These are phyloP conservation scores for Pythium volutum DNA, from an alignment of 352 stramenopile species.

Conservation along the genomic window DNA sequence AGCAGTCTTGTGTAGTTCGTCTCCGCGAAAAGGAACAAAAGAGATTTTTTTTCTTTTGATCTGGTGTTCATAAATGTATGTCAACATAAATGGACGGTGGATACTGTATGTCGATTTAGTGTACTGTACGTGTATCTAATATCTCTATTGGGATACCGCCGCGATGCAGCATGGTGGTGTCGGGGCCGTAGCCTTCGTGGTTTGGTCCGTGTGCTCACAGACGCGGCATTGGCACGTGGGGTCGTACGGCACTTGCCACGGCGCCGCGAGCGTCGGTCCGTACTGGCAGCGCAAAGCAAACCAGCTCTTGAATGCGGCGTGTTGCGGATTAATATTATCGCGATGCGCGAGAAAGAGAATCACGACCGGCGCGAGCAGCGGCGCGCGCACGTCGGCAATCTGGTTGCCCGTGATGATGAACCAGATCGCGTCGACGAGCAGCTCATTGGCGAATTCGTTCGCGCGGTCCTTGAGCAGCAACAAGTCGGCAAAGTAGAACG, in stretches of 20 bases:
- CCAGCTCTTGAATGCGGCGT: constrained; percentile 47
- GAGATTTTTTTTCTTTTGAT: background rate
- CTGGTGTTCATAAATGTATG: background rate
- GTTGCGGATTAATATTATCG: constrained; percentile 64
- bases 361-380: constrained; percentile 50
- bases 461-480: constrained; percentile 44
- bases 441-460: constrained; percentile 39
- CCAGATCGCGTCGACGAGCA: constrained; percentile 58
- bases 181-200: too few relatives aligned
- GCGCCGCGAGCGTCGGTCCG: constrained; percentile 36
- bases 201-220: constrained; percentile 35
- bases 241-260: constrained; percentile 60
- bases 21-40: background rate
- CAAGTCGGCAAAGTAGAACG: constrained; percentile 59
- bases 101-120: too few relatives aligned
- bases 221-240: constrained; percentile 52
- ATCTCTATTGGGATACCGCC: background rate
- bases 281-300: constrained; percentile 70
- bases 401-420: constrained; percentile 48
- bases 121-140: too few relatives aligned
- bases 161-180: too few relatives aligned
- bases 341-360: constrained; percentile 59
- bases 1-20: background rate
- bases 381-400: constrained; percentile 42
- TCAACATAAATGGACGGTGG: too few relatives aligned